phyloP scores from a whole-genome alignment of 805 yeast species.

The Spathaspora passalidarum region DNA sequence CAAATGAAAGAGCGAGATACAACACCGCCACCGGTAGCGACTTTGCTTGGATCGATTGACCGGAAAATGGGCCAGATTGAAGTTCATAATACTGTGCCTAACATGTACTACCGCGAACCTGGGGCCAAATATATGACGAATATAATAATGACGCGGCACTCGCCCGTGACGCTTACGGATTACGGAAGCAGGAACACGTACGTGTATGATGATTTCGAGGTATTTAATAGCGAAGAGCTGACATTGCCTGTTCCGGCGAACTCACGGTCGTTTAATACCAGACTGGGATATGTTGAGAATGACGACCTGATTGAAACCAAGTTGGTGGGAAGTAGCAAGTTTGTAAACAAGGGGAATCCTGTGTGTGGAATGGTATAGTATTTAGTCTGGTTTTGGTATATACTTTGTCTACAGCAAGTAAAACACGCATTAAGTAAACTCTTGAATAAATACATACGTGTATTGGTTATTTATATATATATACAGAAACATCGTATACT shows the following conservation, averaged over 20 bases:
- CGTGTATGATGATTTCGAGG: conserved; percentile 11
- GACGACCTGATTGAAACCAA: conserved; percentile 3
- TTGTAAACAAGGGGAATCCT: conserved; percentile 5
- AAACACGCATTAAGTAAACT: too few relatives aligned
- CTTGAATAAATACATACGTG: neutral
- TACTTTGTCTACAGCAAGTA: too few relatives aligned
- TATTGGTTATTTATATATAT: neutral
- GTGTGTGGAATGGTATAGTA: conserved; percentile 7
- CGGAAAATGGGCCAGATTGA: conserved; percentile 34
- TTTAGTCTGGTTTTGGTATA: neutral
- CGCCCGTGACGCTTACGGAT: conserved; percentile 2
- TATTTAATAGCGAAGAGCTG: conserved; percentile 6
- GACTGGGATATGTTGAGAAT: conserved; percentile 1
- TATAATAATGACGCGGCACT: conserved; percentile 6
- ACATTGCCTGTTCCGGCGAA: conserved; percentile 2
- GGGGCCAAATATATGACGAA: conserved; percentile 1
- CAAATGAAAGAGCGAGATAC: neutral
- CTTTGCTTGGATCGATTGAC: conserved; percentile 33
- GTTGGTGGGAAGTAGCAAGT: conserved; percentile 6
- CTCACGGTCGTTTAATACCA: conserved; percentile 5
- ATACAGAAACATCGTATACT: conserved; percentile 2
- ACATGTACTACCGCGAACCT: conserved; percentile 17
- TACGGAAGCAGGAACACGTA: conserved; percentile 4
- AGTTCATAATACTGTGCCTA: conserved; percentile 30
- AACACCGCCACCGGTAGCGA: conserved; percentile 7